Percentiles rank a stretch among this genome's conserved stretches.
phyloP scores from a whole-genome alignment of 169 alveolate species.

The Eimeria brunetti region DNA sequence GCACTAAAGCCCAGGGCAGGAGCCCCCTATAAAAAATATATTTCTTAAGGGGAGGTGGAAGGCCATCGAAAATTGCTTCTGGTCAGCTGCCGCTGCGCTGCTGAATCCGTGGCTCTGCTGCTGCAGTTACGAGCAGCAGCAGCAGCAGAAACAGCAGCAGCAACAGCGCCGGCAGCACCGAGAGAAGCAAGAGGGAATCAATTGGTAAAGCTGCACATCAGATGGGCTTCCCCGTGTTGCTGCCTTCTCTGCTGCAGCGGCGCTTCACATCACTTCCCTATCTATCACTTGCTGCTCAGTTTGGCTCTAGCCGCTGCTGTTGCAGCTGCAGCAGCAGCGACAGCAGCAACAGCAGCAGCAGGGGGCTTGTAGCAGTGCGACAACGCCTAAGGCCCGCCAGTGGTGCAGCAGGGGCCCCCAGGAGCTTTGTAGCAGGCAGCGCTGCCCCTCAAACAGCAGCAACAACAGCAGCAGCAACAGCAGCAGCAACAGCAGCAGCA shows the following conservation, averaged over 20 bases:
- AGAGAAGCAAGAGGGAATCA: not conserved
- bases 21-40: too few relatives aligned
- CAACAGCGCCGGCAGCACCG: not conserved
- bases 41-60: not conserved
- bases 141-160: not conserved
- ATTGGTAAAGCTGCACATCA: not conserved
- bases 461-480: not conserved
- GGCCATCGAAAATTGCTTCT: not conserved
- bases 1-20: too few relatives aligned
- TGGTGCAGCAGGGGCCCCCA: not conserved
- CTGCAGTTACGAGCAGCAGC: not conserved
- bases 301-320: not conserved
- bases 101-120: not conserved
- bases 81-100: not conserved
- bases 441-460: not conserved
- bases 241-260: conserved; percentile 13
- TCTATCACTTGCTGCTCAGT: not conserved
- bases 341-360: conserved; percentile 13
- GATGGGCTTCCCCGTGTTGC: not conserved
- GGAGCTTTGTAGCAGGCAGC: not conserved
- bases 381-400: not conserved
- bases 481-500: not conserved
- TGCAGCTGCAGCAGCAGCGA: not conserved
- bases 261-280: not conserved
- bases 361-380: not conserved